Conservation (phyloP, 495 filamentous ascomycete genomes). For the Cladorrhinum samala region DNA sequence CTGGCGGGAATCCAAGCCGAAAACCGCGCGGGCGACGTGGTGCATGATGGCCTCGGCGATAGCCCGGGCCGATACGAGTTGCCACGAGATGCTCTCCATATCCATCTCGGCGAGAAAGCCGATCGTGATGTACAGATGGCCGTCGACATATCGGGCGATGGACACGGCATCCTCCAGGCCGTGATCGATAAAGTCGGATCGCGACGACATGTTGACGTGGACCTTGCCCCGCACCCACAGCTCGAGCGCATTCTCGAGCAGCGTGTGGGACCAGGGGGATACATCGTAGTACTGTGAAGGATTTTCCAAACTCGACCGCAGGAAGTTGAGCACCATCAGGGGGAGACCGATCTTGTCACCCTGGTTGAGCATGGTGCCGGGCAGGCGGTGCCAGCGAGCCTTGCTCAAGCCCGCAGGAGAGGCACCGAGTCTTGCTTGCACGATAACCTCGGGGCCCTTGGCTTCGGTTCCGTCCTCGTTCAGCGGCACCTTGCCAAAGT, state of each 20-base stretch:
- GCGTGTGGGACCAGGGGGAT: not conserved
- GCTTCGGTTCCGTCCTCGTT: not conserved
- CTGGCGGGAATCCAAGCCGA: constrained; percentile 3
- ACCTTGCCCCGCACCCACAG: constrained; percentile 12
- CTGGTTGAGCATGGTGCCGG: not conserved
- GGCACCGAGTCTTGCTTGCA: not conserved
- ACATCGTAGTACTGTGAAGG: not conserved
- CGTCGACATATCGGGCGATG: constrained; percentile 4
- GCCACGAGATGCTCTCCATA: not conserved
- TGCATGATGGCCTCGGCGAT: constrained; percentile 14
- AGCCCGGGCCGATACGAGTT: not conserved
- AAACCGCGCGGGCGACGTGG: constrained; percentile 10
- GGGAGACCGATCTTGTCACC: not conserved
- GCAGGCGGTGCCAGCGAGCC: not conserved
- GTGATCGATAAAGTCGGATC: constrained; percentile 4
- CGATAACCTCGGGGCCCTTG: not conserved
- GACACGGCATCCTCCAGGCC: constrained; percentile 9
- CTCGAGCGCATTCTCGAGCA: constrained; percentile 7
- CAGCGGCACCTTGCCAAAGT: not conserved
- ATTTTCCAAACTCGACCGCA: constrained; percentile 1
- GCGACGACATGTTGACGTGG: constrained; percentile 1
- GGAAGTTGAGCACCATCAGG: not conserved
- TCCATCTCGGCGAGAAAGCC: constrained; percentile 9
- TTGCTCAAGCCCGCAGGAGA: not conserved
- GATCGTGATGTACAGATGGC: constrained; percentile 2